Evolutionary conservation across 768 basidiomycete species (phyloP), one percentile per base, ranked within the genome.

Genomic region (Cystobasidium tubakii): DNA sequence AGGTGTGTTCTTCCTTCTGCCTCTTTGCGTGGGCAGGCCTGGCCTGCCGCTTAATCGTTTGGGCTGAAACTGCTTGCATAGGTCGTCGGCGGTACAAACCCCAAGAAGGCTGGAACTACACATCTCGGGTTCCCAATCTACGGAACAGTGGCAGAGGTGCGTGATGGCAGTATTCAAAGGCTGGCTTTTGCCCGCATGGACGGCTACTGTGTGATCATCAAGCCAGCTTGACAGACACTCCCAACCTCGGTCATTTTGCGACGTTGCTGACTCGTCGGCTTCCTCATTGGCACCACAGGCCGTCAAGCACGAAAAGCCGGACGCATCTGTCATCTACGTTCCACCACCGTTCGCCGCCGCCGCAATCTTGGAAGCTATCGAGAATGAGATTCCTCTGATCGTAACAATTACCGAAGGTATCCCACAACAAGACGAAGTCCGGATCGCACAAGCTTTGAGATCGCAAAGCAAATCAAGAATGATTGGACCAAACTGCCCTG

Each of bases 381-480:
- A 98, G 82, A 91, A 91, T 78, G 96, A 99, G 82, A 94, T 99
- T 84, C 88, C 89, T 21, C 84, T 99, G 74, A 99, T 99, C 84
- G 96, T 99, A 60, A 94, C 93, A 81, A 90, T 99, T 78, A 99
- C 96, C 15, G 96, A 99, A 82, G 96, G 96, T 50, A 99, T 99
- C 78, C 96, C 96, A 19, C 96, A 99, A 81, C 85, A 88, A 10
- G 96, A 99, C 81, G 95, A 99, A 84, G 92, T 99, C 81, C 87
- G 86, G 81, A 91, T 99, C 75, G 88, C 90, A 84, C 90, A 95
- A 80, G 96, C 92, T 15, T 86, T 99, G 77, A 92, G 91, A 82
- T 88, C 87, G 80, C 96, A 99, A 82, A 92, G 88, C 66, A 91
- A 89, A 79, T 94, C 92, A 74, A 89, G 96, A 78, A 89, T 99